phyloP scores from a whole-genome alignment of 192 early-diverging fungal species.

The Jimgerdemannia flammicorona region DNA sequence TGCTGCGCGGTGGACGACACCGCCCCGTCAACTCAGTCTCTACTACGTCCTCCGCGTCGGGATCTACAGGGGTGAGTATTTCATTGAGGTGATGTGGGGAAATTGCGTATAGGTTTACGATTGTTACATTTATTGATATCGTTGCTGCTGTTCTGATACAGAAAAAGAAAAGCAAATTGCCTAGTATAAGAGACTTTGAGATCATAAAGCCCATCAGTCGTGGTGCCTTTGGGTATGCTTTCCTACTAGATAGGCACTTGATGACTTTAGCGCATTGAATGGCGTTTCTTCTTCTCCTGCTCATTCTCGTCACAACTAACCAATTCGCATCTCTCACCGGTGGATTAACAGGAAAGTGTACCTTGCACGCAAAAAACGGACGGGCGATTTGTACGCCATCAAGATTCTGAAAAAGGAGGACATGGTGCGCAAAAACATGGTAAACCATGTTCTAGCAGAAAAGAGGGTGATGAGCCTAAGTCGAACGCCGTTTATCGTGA shows the following conservation, averaged over 20 bases:
- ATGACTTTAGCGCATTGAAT: background rate
- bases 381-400: constrained; percentile 86
- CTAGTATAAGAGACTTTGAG: constrained; percentile 89
- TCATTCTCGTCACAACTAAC: background rate
- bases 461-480: constrained; percentile 77
- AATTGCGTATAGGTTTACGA: background rate
- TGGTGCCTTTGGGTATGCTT: constrained; percentile 80
- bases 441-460: constrained; percentile 87
- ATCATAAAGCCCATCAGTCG: constrained; percentile 92
- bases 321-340: constrained; percentile 4
- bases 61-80: constrained; percentile 17
- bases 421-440: constrained; percentile 96
- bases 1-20: constrained; percentile 50
- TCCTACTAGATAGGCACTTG: background rate
- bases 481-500: constrained; percentile 83
- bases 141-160: background rate
- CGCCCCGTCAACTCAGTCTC: constrained; percentile 11
- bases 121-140: background rate
- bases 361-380: constrained; percentile 79
- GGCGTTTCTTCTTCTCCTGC: background rate
- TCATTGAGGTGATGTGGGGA: too few relatives aligned
- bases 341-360: constrained; percentile 67
- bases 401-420: constrained; percentile 91
- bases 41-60: constrained; percentile 18
- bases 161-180: constrained; percentile 34